Evolutionary conservation across 2,329 filamentous ascomycete species (phyloP), one percentile per base, ranked within the genome.

Genomic region (Sporothrix humicola): DNA sequence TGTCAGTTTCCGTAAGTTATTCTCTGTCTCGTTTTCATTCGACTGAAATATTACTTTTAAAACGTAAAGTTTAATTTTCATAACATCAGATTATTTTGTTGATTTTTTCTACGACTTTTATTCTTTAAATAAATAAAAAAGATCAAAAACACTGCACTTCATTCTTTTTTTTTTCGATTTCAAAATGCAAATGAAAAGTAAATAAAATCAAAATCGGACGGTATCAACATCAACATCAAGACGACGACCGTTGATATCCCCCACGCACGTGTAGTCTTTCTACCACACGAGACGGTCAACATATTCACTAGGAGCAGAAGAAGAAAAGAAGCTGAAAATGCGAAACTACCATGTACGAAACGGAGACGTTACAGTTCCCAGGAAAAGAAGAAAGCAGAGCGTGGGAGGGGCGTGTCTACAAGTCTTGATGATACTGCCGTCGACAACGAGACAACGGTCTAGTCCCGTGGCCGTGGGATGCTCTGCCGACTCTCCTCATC

Each of bases 361-460:
- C 56, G 56, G 23, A 58, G 56, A 31, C 23, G 56, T 58, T 58
- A 20, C 52, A 54, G 23, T 7, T 48, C 46, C 7, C 46, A 12
- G 12, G 4, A 17, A 20, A 63, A 13, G 31, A 56, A 63, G 37
- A 46, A 65, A 23, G 23, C 37, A 20, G n/a, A 23, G n/a, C 59
- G 59, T 65, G 59, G 59, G 59, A 65, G 59, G 59, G 59, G 59
- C 42, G 59, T 65, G 59, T 23, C n/a, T 46, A 0, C 59, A 65
- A 46, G 37, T 46, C 42, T 42, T 13, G n/a, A 46, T 26, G n/a
- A 15, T 10, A 8, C 4, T 37, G 9, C 10, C 26, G 20, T 15
- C 54, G 12, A 12, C 31, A 37, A 37, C 31, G 31, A 37, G 52
- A 6, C 52, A 23, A 23, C 52, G 17, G n/a, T 52, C 54, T 37